Conservation (phyloP, 495 filamentous ascomycete genomes). For the Jackrogersella multiformis region DNA sequence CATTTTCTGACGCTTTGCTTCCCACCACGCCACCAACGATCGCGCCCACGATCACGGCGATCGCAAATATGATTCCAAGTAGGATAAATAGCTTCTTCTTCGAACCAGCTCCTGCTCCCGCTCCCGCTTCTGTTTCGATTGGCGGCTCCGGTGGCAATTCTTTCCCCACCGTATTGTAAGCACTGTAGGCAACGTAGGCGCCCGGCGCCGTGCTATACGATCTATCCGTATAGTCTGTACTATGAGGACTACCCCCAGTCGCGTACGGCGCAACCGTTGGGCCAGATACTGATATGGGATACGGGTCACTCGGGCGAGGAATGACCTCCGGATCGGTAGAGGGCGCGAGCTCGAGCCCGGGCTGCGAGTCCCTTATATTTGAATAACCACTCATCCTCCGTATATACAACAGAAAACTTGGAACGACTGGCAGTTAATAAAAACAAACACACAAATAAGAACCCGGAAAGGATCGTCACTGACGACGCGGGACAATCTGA, state of each 20-base stretch:
- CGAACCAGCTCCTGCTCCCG: not conserved
- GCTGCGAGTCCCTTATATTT: constrained; percentile 10
- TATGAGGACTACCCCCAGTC: not conserved
- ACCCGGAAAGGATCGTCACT: not conserved
- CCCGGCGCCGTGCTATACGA: not conserved
- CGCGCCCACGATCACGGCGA: constrained; percentile 13
- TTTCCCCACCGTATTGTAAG: not conserved
- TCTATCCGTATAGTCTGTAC: not conserved
- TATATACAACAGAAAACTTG: not conserved
- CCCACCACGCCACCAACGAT: constrained; percentile 30
- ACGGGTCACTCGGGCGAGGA: not conserved
- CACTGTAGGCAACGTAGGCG: not conserved
- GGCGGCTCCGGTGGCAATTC: not conserved
- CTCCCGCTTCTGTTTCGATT: not conserved
- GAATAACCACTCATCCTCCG: constrained; percentile 6
- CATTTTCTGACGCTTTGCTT: not conserved
- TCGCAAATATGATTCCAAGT: constrained; percentile 5
- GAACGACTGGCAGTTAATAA: not conserved
- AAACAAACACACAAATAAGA: not conserved
- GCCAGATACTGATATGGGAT: not conserved
- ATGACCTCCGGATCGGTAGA: constrained; percentile 16
- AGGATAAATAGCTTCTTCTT: constrained; percentile 22
- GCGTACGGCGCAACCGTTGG: not conserved
- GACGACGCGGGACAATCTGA: not conserved
- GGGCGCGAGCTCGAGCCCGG: constrained; percentile 27